Evolutionary conservation across 2,329 filamentous ascomycete genomes (phyloP).

Genomic region (Dissoconium aciculare): DNA sequence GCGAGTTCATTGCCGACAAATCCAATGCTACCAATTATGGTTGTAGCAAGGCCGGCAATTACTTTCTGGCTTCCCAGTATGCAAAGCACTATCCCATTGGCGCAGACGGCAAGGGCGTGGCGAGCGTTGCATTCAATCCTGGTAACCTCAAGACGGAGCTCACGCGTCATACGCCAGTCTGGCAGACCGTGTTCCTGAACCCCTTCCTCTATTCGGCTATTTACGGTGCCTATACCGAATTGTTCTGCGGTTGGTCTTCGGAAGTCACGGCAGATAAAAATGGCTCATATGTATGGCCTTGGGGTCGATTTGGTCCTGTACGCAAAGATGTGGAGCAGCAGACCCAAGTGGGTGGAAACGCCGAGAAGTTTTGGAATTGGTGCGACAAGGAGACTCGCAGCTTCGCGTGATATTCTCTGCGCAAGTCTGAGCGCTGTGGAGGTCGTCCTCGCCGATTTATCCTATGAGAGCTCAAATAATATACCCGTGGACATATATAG

Average conservation of each 20-base stretch:
- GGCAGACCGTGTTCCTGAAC: constrained; percentile 5
- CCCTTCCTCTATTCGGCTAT: constrained; percentile 12
- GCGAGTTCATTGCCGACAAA: constrained; percentile 9
- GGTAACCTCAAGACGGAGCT: constrained; percentile 22
- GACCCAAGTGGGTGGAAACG: constrained; percentile 21
- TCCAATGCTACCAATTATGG: constrained; percentile 16
- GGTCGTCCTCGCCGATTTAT: no score
- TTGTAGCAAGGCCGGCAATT: constrained; percentile 18
- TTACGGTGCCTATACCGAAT: constrained; percentile 19
- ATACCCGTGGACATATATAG: no score
- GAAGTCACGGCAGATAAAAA: constrained; percentile 13
- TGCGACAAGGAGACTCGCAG: constrained; percentile 20
- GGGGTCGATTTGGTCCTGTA: constrained; percentile 18
- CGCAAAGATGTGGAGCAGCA: constrained; percentile 8
- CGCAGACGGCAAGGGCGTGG: constrained; percentile 11
- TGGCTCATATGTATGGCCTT: constrained; percentile 18
- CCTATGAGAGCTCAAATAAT: no score
- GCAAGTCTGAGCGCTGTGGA: no score
- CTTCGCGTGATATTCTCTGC: no score
- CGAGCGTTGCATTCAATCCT: constrained; percentile 20
- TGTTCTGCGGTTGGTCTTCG: constrained; percentile 17
- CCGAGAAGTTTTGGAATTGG: constrained; percentile 26
- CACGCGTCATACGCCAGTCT: constrained; percentile 13
- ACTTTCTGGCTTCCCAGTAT: constrained; percentile 16
- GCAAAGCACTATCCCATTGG: constrained; percentile 5